Evolutionary conservation across 805 yeast genomes (phyloP), one percentile per base, ranked within the genome.

Genomic region (Saturnispora silvae): DNA sequence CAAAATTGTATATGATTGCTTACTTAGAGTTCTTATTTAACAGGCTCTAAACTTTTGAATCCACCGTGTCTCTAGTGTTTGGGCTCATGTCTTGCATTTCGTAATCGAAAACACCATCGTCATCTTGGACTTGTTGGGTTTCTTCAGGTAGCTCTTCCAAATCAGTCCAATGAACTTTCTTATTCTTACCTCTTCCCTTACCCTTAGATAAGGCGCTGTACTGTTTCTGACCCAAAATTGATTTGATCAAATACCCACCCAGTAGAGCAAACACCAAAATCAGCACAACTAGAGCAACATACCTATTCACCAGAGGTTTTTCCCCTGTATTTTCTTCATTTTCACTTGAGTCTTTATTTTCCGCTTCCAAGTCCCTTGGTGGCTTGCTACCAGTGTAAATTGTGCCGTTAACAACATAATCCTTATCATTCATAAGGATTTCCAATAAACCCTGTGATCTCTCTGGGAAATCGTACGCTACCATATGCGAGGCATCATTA

Each of bases 401-500:
- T 24, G 41, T 43, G 8, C 31, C 44, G 14, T 45, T 39, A 17
- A 26, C 28, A 10, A 36, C 42, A n/a, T 40, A 37, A 20, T 45
- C 44, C 37, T 54, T 8, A 16, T 38, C 35, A 24, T 34, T 23
- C 25, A 39, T 25, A 11, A 41, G 20, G 4, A 58, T 42, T 49
- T 84, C 86, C 28, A 86, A 60, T 42, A 87, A 58, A 14, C 85
- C 84, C 45, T 86, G 66, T 6, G 87, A 71, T 20, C 71, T 67
- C 32, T 67, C 73, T 2, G 92, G 81, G 36, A 72, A 60, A 54
- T 87, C 96, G 46, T 72, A 78, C 1, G 97, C 95, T 19, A 86
- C 92, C 97, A 92, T 89, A 53, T 92, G 97, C 3, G 95, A 80
- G 0, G 95, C 75, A 47, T 83, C 73, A 53, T 60, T 72, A 2